phyloP scores from a whole-genome alignment of 495 filamentous ascomycete genomes.

The Entonaema liquescens region DNA sequence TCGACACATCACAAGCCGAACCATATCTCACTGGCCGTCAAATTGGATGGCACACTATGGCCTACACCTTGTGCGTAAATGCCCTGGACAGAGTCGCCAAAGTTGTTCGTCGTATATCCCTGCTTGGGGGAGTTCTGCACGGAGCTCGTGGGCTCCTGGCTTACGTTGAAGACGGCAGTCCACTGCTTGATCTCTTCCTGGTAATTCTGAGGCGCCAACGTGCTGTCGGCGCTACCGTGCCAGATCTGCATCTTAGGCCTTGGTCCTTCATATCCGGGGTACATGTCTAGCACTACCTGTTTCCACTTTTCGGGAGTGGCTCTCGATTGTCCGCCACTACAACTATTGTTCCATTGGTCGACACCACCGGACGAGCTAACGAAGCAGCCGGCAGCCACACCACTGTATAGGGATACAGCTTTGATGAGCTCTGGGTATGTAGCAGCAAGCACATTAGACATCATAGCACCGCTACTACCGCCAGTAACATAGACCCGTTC shows the following conservation, averaged over 20 bases:
- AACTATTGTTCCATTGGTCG: constrained; percentile 55
- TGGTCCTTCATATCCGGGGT: constrained; percentile 56
- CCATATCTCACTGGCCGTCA: constrained; percentile 50
- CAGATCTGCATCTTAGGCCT: constrained; percentile 66
- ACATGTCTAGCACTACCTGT: constrained; percentile 55
- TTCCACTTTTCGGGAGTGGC: constrained; percentile 56
- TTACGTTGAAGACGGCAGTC: constrained; percentile 58
- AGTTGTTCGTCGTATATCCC: constrained; percentile 51
- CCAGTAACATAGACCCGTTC: constrained; percentile 51
- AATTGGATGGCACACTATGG: constrained; percentile 50
- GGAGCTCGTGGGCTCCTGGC: constrained; percentile 43
- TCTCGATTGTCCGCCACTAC: constrained; percentile 51
- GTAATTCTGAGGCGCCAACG: constrained; percentile 57
- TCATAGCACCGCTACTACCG: constrained; percentile 53
- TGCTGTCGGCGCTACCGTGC: constrained; percentile 59
- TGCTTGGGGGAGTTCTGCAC: constrained; percentile 48
- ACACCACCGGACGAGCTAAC: constrained; percentile 47
- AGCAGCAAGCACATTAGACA: constrained; percentile 64
- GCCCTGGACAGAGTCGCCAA: constrained; percentile 49
- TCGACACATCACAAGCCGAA: constrained; percentile 44
- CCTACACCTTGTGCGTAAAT: constrained; percentile 54
- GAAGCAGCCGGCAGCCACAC: constrained; percentile 69
- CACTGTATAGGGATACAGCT: constrained; percentile 64
- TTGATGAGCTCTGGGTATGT: constrained; percentile 66
- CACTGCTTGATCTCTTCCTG: constrained; percentile 62